Base-by-base conservation (phyloP, 2,329 filamentous ascomycete genomes). In the Hymenotorrendiella dingleyae region DNA sequence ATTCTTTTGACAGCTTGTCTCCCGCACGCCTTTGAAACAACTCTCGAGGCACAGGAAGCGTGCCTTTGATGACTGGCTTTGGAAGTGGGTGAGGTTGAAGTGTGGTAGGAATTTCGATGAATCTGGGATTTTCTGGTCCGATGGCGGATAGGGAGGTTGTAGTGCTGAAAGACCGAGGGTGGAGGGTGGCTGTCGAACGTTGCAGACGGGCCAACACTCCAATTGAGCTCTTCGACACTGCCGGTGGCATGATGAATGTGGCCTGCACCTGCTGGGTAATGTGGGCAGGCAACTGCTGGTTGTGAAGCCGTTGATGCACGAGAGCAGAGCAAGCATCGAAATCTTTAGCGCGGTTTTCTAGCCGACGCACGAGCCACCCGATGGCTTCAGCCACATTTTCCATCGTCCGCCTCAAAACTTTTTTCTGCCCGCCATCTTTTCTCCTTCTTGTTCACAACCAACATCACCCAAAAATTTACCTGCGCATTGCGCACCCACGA, bases 41-140 rank as follows among this genome's bases (percentile, higher is more conserved):
- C 43, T 86, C 75, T 50, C 90, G 82, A 26, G 93, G 91, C 0
- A 88, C 72, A 7, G 93, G 93, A 0, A 98, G 75, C 44, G 82
- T 78, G 54, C 93, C 93, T 62, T 88, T 88, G 24, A 88, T 63
- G 8, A 56, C 54, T 33, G 65, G 64, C 2, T 64, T 58, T 2
- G 58, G 66, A 47, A 63, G 67, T 11, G 61, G 61, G 53, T 76
- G 69, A 23, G 47, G 48, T 53, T 95, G 88, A n/a, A 80, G 75
- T 36, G 85, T 76, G 54, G 74, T 73, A 36, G 90, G 91, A 42
- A 96, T 72, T 53, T 87, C 80, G 67, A 97, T 85, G 70, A 85
- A 97, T 52, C 78, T 76, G 35, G 93, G 91, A 26, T 89, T 94
- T 62, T 96, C 86, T 36, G 93, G 91, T 14, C 84, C 83, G 50